Evolutionary conservation across 768 basidiomycete species (phyloP), one percentile per base, ranked within the genome.

Genomic region (Cyclocybe aegerita): DNA sequence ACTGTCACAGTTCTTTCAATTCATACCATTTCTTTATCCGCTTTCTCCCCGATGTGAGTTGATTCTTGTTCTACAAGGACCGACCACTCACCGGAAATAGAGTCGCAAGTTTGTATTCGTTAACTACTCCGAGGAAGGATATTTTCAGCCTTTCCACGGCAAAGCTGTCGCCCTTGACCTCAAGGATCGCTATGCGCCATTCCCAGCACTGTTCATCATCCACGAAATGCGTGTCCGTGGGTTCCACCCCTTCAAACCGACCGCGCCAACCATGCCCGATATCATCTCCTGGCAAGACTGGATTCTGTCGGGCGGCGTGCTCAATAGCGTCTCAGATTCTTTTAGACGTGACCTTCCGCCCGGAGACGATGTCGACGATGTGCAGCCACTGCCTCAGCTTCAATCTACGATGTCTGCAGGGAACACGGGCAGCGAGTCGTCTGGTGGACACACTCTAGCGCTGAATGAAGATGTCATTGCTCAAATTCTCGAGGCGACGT

Each of bases 181-280:
- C 39, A 49, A 45, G 10, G 53, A 70, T 46, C 47, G 11, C 4
- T 29, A 64, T 41, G 63, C 52, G 10, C 67, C 68, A 0, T 69
- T 69, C 53, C 63, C 66, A 35, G 53, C 63, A 41, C 49, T 65
- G 17, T 67, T 69, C 58, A 59, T 68, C 36, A 57, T 67, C 50
- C 68, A 70, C 39, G 66, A 72, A 53, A 66, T 69, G 63, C 65
- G 66, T n/a, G 65, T 66, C 43, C 63, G 61, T 29, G 66, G 56
- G 42, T 61, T 52, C 42, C 29, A 65, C 50, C 67, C 64, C 45
- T 70, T 67, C 42, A 6, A 43, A 46, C 60, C 57, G n/a, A 4
- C 51, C 32, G 35, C 1, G 46, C 64, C 57, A 37, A 10, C 1
- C 39, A 43, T 65, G 0, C 53, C 60, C 31, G 36, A 44, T 40